A percentile compares a stretch with the other conserved stretches of the same genome.
Evolutionary conservation across 208 protist genomes (phyloP).

Genomic region (Trypanosoma cruzi): DNA sequence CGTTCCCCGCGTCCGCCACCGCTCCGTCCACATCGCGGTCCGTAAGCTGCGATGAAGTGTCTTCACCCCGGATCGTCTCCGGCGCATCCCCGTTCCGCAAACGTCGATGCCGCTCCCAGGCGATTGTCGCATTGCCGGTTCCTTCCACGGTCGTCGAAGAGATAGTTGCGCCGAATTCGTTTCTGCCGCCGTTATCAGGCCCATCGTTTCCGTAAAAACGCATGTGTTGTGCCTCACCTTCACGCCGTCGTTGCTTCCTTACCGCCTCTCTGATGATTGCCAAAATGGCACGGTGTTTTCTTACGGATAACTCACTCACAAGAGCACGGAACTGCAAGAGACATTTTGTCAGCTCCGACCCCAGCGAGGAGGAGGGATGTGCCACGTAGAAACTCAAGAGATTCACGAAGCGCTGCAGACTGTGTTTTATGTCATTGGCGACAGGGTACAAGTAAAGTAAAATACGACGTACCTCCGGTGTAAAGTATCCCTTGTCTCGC

Average conservation of each 20-base stretch:
- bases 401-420: constrained; percentile 55
- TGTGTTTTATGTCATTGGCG: constrained; percentile 47
- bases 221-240: background rate
- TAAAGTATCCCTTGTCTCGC: constrained; percentile 81
- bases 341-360: constrained; percentile 57
- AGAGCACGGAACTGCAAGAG: constrained; percentile 64
- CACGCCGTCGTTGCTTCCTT: background rate
- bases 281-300: constrained; percentile 59
- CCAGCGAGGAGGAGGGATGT: constrained; percentile 45
- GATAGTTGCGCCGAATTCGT: no score
- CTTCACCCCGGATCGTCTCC: no score
- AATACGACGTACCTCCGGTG: constrained; percentile 57
- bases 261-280: constrained; percentile 45
- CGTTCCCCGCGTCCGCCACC: no score
- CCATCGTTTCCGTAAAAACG: background rate
- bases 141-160: no score
- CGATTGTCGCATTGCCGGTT: no score
- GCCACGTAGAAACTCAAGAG: constrained; percentile 57
- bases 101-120: background rate
- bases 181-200: no score
- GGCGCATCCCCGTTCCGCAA: background rate
- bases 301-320: constrained; percentile 47
- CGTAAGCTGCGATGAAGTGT: no score
- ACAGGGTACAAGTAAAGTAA: constrained; percentile 67
- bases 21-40: no score